Evolutionary conservation across 495 filamentous ascomycete species (phyloP).

Genomic region (Parachaetomium inaequale): DNA sequence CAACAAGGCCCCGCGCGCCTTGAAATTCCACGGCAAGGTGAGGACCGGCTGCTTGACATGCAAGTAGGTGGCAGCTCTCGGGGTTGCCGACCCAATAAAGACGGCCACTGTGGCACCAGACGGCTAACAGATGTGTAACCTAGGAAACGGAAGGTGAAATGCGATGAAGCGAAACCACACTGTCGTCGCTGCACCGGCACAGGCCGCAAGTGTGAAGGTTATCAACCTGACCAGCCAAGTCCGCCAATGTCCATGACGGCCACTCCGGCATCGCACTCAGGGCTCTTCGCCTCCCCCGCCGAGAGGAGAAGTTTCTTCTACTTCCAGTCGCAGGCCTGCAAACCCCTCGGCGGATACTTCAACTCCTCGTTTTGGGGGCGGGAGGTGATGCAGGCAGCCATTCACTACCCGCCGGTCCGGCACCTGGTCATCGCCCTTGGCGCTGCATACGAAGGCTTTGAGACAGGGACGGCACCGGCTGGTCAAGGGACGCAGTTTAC

Average conservation of each 20-base stretch:
- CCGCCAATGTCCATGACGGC: not conserved
- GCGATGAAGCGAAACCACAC: constrained; percentile 48
- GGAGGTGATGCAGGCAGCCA: constrained; percentile 24
- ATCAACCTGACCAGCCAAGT: constrained; percentile 3
- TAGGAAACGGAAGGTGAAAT: constrained; percentile 53
- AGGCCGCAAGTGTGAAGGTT: constrained; percentile 48
- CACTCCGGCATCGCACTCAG: not conserved
- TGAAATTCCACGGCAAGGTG: constrained; percentile 18
- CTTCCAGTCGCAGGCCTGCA: constrained; percentile 19
- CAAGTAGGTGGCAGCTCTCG: constrained; percentile 17
- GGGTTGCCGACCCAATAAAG: too few species aligned
- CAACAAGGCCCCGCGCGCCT: not conserved
- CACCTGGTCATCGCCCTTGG: constrained; percentile 26
- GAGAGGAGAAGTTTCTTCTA: constrained; percentile 24
- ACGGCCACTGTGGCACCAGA: not conserved
- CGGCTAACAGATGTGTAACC: not conserved
- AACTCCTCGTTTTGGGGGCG: constrained; percentile 22
- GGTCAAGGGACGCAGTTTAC: constrained; percentile 1
- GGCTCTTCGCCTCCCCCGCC: constrained; percentile 16
- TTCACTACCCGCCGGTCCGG: constrained; percentile 22
- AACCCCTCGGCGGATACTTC: constrained; percentile 19
- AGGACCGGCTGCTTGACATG: constrained; percentile 24
- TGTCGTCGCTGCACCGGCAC: constrained; percentile 47
- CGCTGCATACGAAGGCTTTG: constrained; percentile 21
- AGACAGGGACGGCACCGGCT: not conserved